Evolutionary conservation across 108 stramenopile genomes (phyloP), one percentile per base, ranked within the genome.

Genomic region (Ochromonas danica): DNA sequence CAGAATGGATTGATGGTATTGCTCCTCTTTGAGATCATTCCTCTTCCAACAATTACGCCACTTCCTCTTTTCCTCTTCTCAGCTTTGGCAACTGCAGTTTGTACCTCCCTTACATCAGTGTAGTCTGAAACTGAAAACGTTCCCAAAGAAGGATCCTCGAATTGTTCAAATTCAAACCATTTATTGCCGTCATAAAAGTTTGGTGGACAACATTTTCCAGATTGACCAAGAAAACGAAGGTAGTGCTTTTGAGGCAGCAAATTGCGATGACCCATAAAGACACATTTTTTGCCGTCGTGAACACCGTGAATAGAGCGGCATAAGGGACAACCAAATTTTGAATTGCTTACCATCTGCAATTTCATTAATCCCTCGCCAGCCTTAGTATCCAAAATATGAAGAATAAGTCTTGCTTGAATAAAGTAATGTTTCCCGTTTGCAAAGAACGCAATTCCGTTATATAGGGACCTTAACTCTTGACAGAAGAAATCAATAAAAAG

Each of bases 301-400:
- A 67, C 31, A 67, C 63, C 63, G 31, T 67, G 31, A 67, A 67
- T 67, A 22, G 31, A 67, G 30, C 31, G 30, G 31, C 63, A 67
- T 31, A 33, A 67, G 31, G 63, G 63, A 33, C 63, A 67, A 67
- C 63, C 63, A 31, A 31, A 33, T 22, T 31, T 33, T 67, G 63
- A 67, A 67, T 67, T 67, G 17, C 30, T 31, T 31, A 22, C 17
- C 17, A 31, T 67, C 31, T 67, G 63, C 31, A 67, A 67, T 33
- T 67, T 67, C 30, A 31, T 31, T 22, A 67, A 22, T 31, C 63
- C 63, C 25, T 67, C 63, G 17, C 30, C 63, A 31, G 63, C 63
- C 63, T 67, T 67, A 31, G 63, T 67, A 33, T 67, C 63, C 63
- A 67, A 31, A 67, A 67, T 67, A 67, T 67, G 63, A 33, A 67